Evolutionary conservation across 805 yeast species (phyloP).

Genomic region (Saccharomycopsis sp.): DNA sequence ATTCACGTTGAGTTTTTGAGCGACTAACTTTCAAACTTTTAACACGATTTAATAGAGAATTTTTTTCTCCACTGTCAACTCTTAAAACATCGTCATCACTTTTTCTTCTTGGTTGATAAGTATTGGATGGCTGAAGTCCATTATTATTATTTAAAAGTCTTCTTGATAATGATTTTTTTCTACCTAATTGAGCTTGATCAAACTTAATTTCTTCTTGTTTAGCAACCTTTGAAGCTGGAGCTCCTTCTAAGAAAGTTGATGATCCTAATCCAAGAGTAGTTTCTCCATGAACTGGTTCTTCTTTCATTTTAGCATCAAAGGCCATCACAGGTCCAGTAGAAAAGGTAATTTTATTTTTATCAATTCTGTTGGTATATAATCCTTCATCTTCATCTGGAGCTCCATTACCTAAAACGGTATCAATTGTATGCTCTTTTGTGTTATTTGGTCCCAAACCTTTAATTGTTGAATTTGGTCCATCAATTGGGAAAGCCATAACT

Average conservation of each 20-base stretch:
- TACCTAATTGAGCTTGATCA: conserved; percentile 41
- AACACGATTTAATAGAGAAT: conserved; percentile 70
- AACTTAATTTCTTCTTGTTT: conserved; percentile 28
- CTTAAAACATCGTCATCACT: conserved; percentile 25
- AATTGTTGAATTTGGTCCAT: conserved; percentile 87
- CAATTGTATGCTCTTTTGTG: conserved; percentile 52
- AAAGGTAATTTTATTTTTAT: conserved; percentile 27
- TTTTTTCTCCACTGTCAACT: conserved; percentile 25
- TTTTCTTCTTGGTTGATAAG: conserved; percentile 9
- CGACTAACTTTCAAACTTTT: conserved; percentile 74
- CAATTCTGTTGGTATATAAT: conserved; percentile 14
- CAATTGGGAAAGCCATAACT: conserved; percentile 88
- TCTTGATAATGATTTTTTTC: conserved; percentile 79
- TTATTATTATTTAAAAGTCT: conserved; percentile 35
- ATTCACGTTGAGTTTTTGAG: background rate
- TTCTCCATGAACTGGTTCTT: conserved; percentile 74
- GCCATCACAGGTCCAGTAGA: conserved; percentile 43
- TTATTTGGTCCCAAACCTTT: conserved; percentile 50
- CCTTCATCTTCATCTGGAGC: conserved; percentile 7
- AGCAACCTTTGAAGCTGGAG: conserved; percentile 69
- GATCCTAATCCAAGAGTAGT: conserved; percentile 69
- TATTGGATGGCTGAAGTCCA: background rate
- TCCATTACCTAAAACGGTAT: conserved; percentile 64
- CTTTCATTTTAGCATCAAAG: conserved; percentile 61
- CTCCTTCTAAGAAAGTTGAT: conserved; percentile 43